Evolutionary conservation across 2,329 filamentous ascomycete genomes (phyloP).

Genomic region (Aspergillus felis): DNA sequence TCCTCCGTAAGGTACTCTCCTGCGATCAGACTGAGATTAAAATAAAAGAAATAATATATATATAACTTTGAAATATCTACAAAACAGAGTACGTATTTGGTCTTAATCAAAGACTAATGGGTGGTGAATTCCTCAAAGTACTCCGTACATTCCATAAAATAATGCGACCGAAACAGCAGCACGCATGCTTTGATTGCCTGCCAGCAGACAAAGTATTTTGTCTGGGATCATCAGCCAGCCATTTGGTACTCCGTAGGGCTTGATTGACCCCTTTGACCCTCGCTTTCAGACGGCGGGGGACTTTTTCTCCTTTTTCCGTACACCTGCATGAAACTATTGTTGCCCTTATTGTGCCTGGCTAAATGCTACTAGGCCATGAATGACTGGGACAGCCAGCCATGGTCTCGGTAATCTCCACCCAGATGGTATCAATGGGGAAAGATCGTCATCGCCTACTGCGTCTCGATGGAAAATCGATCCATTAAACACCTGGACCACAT

Average conservation of each 20-base stretch:
- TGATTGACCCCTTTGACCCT: neutral
- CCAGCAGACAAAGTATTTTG: too few species aligned
- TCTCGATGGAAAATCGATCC: neutral
- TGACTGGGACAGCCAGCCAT: neutral
- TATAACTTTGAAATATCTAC: too few species aligned
- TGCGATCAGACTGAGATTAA: neutral
- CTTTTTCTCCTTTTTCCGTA: neutral
- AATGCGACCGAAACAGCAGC: neutral
- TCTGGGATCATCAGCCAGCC: neutral
- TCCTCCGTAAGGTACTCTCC: too few species aligned
- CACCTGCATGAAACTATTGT: neutral
- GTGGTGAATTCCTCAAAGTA: too few species aligned
- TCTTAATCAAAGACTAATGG: neutral
- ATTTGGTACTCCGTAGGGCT: neutral
- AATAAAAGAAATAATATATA: too few species aligned
- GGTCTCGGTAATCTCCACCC: neutral
- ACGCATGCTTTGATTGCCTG: too few species aligned
- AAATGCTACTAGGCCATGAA: neutral
- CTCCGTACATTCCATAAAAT: neutral
- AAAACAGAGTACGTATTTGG: neutral
- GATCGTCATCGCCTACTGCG: neutral
- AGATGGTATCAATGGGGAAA: neutral
- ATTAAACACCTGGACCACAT: neutral
- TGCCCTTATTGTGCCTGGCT: neutral
- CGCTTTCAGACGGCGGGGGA: too few species aligned